A percentile compares a stretch with the other conserved stretches of the same genome.
Conservation (phyloP, 345 rosid species). For the Eucalyptus urophylla region DNA sequence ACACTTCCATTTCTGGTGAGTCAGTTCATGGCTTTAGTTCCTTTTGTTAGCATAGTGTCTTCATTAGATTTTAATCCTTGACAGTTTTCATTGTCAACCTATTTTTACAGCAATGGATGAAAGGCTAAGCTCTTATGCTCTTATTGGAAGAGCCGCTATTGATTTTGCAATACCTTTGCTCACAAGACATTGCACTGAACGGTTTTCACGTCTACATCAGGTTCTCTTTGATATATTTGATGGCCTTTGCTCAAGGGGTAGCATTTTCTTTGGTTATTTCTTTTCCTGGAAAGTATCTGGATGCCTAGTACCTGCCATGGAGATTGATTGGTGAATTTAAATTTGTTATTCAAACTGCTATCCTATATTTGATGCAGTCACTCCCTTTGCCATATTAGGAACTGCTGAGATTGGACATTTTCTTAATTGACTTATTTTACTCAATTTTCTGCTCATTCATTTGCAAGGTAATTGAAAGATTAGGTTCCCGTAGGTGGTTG, state of each 20-base stretch:
- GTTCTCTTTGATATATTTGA: conserved; percentile 22
- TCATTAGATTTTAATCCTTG: neutral
- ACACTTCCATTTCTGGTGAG: conserved; percentile 87
- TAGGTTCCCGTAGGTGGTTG: neutral
- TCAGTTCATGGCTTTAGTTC: neutral
- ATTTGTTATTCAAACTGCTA: neutral
- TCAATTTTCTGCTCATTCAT: neutral
- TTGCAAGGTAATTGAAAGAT: neutral
- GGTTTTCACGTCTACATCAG: conserved; percentile 72
- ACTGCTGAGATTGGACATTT: neutral
- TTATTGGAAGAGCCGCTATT: conserved; percentile 85
- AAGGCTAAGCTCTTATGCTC: conserved; percentile 90
- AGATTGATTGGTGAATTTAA: neutral
- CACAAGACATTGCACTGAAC: conserved; percentile 54
- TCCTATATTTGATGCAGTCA: neutral
- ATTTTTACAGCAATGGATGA: conserved; percentile 87
- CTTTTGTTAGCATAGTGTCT: neutral
- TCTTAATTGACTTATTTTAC: neutral
- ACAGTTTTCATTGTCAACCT: neutral
- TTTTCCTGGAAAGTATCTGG: neutral
- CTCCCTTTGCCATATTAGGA: neutral
- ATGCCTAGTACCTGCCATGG: neutral
- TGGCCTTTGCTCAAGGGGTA: neutral
- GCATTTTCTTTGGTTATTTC: neutral
- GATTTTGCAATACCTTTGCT: conserved; percentile 79